Base-by-base conservation (phyloP, 2,329 filamentous ascomycete species). In the Penicillium sp. region DNA sequence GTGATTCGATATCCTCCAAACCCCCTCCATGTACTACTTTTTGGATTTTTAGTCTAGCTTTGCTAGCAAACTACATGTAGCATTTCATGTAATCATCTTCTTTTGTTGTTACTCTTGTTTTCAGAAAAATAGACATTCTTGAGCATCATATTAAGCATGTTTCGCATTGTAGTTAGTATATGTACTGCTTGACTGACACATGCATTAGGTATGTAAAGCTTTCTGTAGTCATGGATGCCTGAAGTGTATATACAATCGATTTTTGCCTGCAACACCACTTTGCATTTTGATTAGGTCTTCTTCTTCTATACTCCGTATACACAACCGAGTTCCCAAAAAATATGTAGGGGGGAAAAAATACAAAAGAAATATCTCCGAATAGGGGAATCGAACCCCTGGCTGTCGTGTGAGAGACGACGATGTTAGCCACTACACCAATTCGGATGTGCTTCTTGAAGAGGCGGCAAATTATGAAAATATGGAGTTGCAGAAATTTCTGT, bases 51-150 rank as follows among this genome's bases (percentile, higher is more conserved):
- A 75, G 72, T 66, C 73, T 75, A 76, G 73, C 72, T 58, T 53
- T 38, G 73, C 75, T 77, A 75, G 73, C 69, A 72, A 72, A 69
- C 65, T 67, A 73, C 72, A 72, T 75, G 74, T 76, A 75, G 72
- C 73, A 73, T 75, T 75, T 76, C 69, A 69, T 71, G 68, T 72
- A 69, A 71, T 71, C 71, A 70, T 70, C 42, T 69, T 68, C 68
- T 63, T 63, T 73, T 50, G 44, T 60, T 50, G 30, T 51, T 58
- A 10, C 12, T 24, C 19, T 45, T 56, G 28, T 26, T 37, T 42
- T 49, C 26, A n/a, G 38, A 55, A 42, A 55, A 47, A 57, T 47
- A 47, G 42, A 33, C 30, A 22, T 37, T 49, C 8, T 33, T 49
- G 19, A 37, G 22, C 28, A 15, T 3, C 17, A 19, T 54, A 9